Percentiles rank a stretch among this genome's conserved stretches.
Evolutionary conservation across 345 rosid species (phyloP).

Genomic region (Excoecaria cochinchinensis): DNA sequence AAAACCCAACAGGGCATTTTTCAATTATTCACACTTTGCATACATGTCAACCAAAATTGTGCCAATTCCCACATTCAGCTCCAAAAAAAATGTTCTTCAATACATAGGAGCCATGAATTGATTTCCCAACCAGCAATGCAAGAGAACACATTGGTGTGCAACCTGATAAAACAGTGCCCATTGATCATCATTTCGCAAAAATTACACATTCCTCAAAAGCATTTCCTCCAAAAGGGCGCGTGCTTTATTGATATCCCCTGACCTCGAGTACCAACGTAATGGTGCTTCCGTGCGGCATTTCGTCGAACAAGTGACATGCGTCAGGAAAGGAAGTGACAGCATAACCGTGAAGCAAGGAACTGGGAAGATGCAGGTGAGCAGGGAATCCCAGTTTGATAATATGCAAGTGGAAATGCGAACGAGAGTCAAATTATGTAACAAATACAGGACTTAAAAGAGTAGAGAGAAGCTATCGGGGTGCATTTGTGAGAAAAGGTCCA

Average conservation of each 20-base stretch:
- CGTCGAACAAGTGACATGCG: slow-evolving; percentile 34
- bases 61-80: slow-evolving; percentile 33
- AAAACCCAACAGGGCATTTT: slow-evolving; percentile 26
- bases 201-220: slow-evolving; percentile 26
- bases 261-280: slow-evolving; percentile 35
- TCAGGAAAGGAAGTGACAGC: slow-evolving; percentile 17
- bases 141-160: slow-evolving; percentile 34
- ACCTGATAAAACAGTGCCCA: slow-evolving; percentile 32
- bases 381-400: slow-evolving; percentile 29
- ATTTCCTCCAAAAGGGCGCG: slow-evolving; percentile 26
- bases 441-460: slow-evolving; percentile 32
- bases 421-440: slow-evolving; percentile 1
- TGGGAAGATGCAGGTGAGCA: slow-evolving; percentile 31
- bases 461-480: slow-evolving; percentile 37
- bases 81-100: slow-evolving; percentile 38
- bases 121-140: slow-evolving; percentile 39
- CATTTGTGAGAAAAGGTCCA: slow-evolving; percentile 29
- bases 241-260: slow-evolving; percentile 28
- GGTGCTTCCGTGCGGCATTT: slow-evolving; percentile 32
- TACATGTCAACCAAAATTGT: slow-evolving; percentile 40
- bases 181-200: slow-evolving; percentile 37
- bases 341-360: slow-evolving; percentile 27
- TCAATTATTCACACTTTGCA: slow-evolving; percentile 35
- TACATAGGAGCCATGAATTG: slow-evolving; percentile 30
- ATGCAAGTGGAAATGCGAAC: slow-evolving; percentile 36